Percentiles rank a stretch among this genome's conserved stretches.
Conservation (phyloP, 768 basidiomycete species). For the Amanita thiersii region DNA sequence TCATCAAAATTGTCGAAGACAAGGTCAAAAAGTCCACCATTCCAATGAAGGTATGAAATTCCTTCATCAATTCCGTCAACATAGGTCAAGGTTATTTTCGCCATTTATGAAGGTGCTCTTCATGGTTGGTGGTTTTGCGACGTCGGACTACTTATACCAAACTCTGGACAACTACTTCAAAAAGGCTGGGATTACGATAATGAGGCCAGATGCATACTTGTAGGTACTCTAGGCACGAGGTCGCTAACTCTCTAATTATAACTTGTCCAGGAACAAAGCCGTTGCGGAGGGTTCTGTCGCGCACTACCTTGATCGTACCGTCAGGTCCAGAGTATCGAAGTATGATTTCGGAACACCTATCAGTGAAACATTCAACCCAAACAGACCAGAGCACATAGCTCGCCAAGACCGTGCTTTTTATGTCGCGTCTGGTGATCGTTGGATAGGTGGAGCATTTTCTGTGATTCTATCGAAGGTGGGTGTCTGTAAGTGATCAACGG, state of each 20-base stretch:
- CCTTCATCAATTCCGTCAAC: background rate
- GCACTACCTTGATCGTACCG: constrained; percentile 11
- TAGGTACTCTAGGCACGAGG: background rate
- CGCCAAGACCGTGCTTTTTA: background rate
- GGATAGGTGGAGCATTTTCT: background rate
- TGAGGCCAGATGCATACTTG: background rate
- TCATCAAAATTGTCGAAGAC: constrained; percentile 13
- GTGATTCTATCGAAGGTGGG: constrained; percentile 8
- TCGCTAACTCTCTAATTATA: background rate
- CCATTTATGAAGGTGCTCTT: constrained; percentile 12
- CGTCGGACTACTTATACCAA: too few relatives aligned
- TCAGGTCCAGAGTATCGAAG: constrained; percentile 10
- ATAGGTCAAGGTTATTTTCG: background rate
- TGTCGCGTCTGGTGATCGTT: background rate
- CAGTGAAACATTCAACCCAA: background rate
- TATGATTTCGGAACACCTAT: constrained; percentile 9
- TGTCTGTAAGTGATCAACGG: background rate
- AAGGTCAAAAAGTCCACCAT: constrained; percentile 8
- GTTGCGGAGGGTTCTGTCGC: constrained; percentile 11
- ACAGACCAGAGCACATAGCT: constrained; percentile 5
- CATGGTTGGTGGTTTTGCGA: constrained; percentile 18
- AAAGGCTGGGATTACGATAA: background rate
- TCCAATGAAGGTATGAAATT: constrained; percentile 9
- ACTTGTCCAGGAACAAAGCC: constrained; percentile 9
- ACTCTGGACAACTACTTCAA: constrained; percentile 14